A percentile compares a stretch with the other conserved stretches of the same genome.
Conservation (phyloP, 768 basidiomycete species). For the Trametes villosa region DNA sequence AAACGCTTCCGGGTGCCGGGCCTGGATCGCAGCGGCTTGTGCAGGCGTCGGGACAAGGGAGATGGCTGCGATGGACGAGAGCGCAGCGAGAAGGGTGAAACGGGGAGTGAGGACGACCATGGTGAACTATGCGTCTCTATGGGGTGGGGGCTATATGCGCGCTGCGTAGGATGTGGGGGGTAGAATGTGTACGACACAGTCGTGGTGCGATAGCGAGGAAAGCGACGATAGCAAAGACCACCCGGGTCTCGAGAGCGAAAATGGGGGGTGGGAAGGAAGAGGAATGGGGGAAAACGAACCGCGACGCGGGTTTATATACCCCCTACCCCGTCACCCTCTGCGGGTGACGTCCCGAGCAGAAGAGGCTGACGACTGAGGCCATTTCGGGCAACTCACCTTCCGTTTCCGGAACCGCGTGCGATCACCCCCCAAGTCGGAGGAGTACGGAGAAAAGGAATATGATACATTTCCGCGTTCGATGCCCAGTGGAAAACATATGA, state of each 20-base stretch:
- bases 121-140: conserved; percentile 21
- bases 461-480: not conserved
- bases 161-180: conserved; percentile 28
- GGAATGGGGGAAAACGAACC: conserved; percentile 31
- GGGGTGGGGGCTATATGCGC: conserved; percentile 20
- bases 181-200: conserved; percentile 26
- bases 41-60: conserved; percentile 41
- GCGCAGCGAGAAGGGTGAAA: conserved; percentile 50
- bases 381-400: conserved; percentile 11
- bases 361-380: not conserved
- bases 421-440: too few species aligned
- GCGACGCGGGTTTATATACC: conserved; percentile 23
- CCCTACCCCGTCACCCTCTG: conserved; percentile 1
- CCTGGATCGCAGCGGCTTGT: conserved; percentile 42
- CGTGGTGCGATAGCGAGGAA: conserved; percentile 29
- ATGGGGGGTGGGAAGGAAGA: conserved; percentile 39
- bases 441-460: not conserved
- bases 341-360: not conserved
- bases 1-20: conserved; percentile 17
- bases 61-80: conserved; percentile 51
- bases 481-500: not conserved
- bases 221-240: conserved; percentile 44
- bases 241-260: conserved; percentile 52
- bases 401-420: not conserved
- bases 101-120: conserved; percentile 57